phyloP scores from a whole-genome alignment of 2,329 filamentous ascomycete species.

The Colletotrichum viniferum region DNA sequence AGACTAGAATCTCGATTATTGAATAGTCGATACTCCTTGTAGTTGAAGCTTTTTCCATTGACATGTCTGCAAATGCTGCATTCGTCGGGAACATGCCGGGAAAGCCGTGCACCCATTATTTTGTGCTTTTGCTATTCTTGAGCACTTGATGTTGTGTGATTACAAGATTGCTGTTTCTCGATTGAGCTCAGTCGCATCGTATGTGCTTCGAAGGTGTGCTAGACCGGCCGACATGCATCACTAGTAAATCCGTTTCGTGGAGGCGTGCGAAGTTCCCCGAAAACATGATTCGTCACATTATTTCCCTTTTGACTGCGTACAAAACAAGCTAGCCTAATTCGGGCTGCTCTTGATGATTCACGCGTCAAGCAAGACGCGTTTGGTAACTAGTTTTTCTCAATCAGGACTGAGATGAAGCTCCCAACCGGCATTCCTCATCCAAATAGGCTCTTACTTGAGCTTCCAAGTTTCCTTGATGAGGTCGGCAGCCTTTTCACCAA shows the following conservation, averaged over 20 bases:
- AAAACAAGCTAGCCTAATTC: neutral
- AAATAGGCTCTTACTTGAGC: neutral
- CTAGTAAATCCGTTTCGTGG: neutral
- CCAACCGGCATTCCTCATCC: neutral
- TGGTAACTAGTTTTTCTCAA: neutral
- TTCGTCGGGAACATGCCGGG: neutral
- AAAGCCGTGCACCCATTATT: neutral
- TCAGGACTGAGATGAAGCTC: neutral
- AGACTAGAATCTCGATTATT: neutral
- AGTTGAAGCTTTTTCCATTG: neutral
- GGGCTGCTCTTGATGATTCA: neutral
- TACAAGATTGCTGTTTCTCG: neutral
- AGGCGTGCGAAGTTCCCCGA: neutral
- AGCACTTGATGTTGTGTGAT: neutral
- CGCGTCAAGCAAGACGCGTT: neutral
- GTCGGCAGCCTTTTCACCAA: constrained; percentile 56
- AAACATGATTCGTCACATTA: neutral
- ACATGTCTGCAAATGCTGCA: neutral
- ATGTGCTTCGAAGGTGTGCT: neutral
- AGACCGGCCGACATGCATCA: neutral
- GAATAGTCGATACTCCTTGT: neutral
- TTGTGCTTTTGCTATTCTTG: neutral
- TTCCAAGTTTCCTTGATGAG: constrained; percentile 45
- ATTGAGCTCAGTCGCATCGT: neutral
- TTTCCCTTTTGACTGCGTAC: neutral